Base-by-base conservation (phyloP, 192 early-diverging fungal genomes). In the Backusella westeae region DNA sequence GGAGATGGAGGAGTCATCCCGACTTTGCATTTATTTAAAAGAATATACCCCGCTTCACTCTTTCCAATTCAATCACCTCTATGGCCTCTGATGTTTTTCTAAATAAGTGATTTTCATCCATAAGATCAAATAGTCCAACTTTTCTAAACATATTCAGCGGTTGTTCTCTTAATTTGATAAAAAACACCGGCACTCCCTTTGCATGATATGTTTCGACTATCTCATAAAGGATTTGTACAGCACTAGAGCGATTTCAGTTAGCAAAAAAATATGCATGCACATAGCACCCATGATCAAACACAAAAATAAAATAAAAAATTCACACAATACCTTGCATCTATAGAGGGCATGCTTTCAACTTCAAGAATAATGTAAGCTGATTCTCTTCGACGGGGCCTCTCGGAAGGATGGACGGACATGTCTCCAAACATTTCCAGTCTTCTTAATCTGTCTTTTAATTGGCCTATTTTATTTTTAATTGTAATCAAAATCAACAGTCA, bases 401-500 rank as follows among this genome's bases (percentile, higher is more conserved):
- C 96, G 0, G 95, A 95, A 8, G 98, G 98, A 83, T 99, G 98
- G 21, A 94, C 93, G 19, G 90, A 88, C 86, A 98, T 90, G 78
- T 96, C 95, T 35, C 98, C 97, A 84, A 95, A 95, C 79, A 94
- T 86, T 81, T 99, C 98, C 32, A 98, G 85, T 23, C 98, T 93
- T 67, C 95, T 92, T 34, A 99, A 84, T 39, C 97, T 86, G 69
- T 98, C 98, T 81, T 96, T 95, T 42, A 99, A 86, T 83, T 98
- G 96, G 4, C 96, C 97, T 81, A 44, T 49, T 23, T 29, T 63
- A 29, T 14, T 12, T 21, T 23, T 63, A 26, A 63, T 12, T 29
- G 9, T 14, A 29, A 29, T 63, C 26, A 29, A 63, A 63, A 63
- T 63, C 26, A 63, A 59, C 21, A 59, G 39, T 71, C 12, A 44